Percentiles rank a stretch among this genome's conserved stretches.
Conservation (phyloP, 1,139 yeast genomes). For the Pichia sp. region DNA sequence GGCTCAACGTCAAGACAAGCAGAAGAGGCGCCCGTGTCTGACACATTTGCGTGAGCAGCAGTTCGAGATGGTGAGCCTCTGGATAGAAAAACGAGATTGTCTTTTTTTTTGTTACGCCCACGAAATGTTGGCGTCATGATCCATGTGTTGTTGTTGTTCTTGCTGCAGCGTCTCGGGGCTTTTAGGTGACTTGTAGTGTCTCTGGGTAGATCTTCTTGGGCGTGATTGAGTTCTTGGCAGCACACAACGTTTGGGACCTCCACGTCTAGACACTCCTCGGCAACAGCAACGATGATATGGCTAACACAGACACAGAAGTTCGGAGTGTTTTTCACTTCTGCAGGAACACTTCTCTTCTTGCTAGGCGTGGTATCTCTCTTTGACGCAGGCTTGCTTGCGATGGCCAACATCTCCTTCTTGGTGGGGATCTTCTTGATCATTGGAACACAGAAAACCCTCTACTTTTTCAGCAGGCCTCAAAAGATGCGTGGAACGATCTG, state of each 20-base stretch:
- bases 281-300: slow-evolving; percentile 53
- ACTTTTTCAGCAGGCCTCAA: slow-evolving; percentile 81
- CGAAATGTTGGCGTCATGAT: neutral
- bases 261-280: neutral
- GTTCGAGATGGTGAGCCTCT: neutral
- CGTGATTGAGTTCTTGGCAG: neutral
- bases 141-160: neutral
- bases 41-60: neutral
- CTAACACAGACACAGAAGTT: slow-evolving; percentile 75
- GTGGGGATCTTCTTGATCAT: slow-evolving; percentile 80
- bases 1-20: too few relatives aligned
- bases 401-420: slow-evolving; percentile 80
- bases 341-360: slow-evolving; percentile 70
- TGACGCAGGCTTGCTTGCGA: slow-evolving; percentile 82
- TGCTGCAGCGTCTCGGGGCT: neutral
- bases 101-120: neutral
- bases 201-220: neutral
- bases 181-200: neutral
- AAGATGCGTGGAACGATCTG: slow-evolving; percentile 84
- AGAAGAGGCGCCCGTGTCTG: neutral
- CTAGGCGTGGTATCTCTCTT: slow-evolving; percentile 83
- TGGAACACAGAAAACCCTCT: slow-evolving; percentile 79
- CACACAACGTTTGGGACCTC: neutral
- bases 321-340: slow-evolving; percentile 92
- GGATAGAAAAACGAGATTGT: neutral